Conservation (phyloP, 2,329 filamentous ascomycete species). For the Aspergillus terreus region DNA sequence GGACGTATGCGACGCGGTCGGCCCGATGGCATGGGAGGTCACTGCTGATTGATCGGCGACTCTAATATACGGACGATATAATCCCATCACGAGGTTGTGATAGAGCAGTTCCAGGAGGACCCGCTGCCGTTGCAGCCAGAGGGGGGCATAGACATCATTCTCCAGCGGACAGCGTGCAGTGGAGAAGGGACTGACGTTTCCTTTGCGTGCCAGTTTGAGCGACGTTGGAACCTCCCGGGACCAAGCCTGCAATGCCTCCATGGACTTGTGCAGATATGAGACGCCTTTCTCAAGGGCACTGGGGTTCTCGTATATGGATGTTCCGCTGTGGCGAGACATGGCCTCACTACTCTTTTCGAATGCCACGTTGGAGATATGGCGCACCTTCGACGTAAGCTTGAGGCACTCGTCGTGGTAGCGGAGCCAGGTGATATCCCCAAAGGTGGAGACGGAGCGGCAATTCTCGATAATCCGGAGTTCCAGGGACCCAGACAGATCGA, state of each 20-base stretch:
- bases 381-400: conserved; percentile 32
- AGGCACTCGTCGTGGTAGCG: conserved; percentile 33
- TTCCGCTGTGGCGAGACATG: conserved; percentile 17
- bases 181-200: conserved; percentile 33
- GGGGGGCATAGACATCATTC: conserved; percentile 22
- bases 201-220: conserved; percentile 38
- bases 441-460: conserved; percentile 29
- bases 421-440: conserved; percentile 37
- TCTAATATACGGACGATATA: neutral
- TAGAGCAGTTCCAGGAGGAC: conserved; percentile 5
- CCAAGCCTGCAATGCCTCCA: conserved; percentile 27
- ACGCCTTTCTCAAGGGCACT: neutral
- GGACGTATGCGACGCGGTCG: neutral
- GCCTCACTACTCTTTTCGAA: conserved; percentile 28
- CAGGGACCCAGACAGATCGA: conserved; percentile 27
- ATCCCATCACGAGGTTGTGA: neutral
- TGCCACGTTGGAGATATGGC: conserved; percentile 33
- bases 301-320: conserved; percentile 17
- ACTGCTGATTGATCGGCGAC: neutral
- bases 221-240: conserved; percentile 32
- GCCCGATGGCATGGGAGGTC: neutral
- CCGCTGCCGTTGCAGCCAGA: conserved; percentile 3
- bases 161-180: conserved; percentile 33
- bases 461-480: conserved; percentile 13
- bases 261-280: conserved; percentile 25